These are phyloP conservation scores for Geotrichum histeridarum DNA, from an alignment of 1,139 yeast genomes.

Conservation along the genomic window DNA sequence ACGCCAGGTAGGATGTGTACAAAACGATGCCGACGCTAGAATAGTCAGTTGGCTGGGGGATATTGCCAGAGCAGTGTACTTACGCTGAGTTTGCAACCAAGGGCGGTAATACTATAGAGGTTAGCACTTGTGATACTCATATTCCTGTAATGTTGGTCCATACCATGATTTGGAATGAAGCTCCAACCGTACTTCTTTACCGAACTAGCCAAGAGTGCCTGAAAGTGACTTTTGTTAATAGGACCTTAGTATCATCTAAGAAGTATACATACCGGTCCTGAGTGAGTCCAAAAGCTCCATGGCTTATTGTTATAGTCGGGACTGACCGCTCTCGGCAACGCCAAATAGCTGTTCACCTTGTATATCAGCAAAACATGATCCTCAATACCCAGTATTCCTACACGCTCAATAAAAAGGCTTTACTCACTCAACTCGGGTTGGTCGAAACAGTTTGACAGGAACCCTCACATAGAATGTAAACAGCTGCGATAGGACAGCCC, in stretches of 20 bases:
- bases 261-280: conserved; percentile 41
- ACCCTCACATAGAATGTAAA: conserved; percentile 75
- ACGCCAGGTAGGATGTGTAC: conserved; percentile 70
- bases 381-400: no score
- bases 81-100: conserved; percentile 71
- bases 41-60: neutral
- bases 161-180: conserved; percentile 67
- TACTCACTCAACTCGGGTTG: conserved; percentile 81
- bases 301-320: conserved; percentile 45
- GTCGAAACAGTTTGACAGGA: conserved; percentile 76
- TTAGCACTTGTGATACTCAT: neutral
- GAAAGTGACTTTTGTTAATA: no score
- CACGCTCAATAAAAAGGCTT: neutral
- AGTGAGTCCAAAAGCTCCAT: conserved; percentile 66
- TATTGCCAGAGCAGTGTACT: conserved; percentile 8
- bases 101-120: neutral
- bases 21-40: conserved; percentile 65
- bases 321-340: conserved; percentile 37
- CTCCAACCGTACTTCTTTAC: conserved; percentile 77
- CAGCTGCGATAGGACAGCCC: conserved; percentile 77
- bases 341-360: conserved; percentile 18
- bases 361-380: no score
- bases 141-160: neutral
- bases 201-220: conserved; percentile 69
- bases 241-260: neutral